These are phyloP conservation scores for Teunomyces lycoperdinae DNA, from an alignment of 805 yeast species.

Conservation along the genomic window DNA sequence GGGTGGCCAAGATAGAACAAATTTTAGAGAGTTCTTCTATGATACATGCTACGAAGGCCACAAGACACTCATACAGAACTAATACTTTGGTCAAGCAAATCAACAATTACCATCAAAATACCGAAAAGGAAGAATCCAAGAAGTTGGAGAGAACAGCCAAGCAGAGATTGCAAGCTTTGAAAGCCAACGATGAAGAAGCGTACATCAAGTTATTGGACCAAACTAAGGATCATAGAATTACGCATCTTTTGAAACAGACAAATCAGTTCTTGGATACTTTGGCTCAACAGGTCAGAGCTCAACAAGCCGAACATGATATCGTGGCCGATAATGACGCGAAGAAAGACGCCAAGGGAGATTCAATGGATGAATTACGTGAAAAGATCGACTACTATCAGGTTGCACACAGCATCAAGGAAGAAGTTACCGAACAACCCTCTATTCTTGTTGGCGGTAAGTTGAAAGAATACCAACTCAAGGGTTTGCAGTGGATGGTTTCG, in stretches of 20 bases:
- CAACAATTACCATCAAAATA: conserved; percentile 48
- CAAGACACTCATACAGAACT: conserved; percentile 23
- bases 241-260: conserved; percentile 78
- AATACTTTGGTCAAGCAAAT: conserved; percentile 33
- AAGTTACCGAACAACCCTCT: conserved; percentile 60
- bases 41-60: conserved; percentile 17
- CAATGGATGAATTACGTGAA: conserved; percentile 54
- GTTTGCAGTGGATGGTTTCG: conserved; percentile 67
- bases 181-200: conserved; percentile 86
- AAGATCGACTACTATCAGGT: conserved; percentile 79
- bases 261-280: conserved; percentile 73
- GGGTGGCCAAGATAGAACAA: conserved; percentile 22
- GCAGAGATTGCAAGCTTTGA: conserved; percentile 82
- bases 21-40: conserved; percentile 24
- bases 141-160: conserved; percentile 78
- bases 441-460: conserved; percentile 74
- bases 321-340: conserved; percentile 31
- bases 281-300: conserved; percentile 75
- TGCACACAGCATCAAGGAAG: conserved; percentile 73
- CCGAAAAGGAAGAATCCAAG: conserved; percentile 74
- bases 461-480: conserved; percentile 72
- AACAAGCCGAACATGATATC: conserved; percentile 54
- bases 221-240: conserved; percentile 83
- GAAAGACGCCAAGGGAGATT: conserved; percentile 34
- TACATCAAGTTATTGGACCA: conserved; percentile 79